Conservation (phyloP, 78 protist genomes). For the Protostelium mycophagum region DNA sequence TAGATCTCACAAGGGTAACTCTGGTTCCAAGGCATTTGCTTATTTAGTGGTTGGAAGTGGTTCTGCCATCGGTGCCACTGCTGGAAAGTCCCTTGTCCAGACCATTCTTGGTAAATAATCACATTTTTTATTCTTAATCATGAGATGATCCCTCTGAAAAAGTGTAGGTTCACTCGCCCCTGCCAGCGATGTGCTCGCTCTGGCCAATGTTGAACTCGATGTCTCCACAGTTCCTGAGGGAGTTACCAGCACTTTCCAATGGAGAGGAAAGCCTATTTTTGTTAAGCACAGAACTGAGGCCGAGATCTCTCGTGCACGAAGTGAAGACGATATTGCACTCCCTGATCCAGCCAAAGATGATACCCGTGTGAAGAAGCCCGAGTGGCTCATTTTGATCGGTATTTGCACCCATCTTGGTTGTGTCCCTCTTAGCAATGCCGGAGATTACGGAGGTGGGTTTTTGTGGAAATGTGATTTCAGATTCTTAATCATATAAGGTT, state of each 20-base stretch:
- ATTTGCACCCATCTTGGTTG: constrained; percentile 98
- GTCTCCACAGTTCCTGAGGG: constrained; percentile 57
- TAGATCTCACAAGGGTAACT: not conserved
- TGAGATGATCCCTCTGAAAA: not conserved
- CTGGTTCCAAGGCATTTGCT: constrained; percentile 3
- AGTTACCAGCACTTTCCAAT: constrained; percentile 57
- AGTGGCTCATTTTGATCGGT: constrained; percentile 86
- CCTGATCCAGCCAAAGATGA: constrained; percentile 44
- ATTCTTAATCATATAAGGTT: constrained; percentile 21
- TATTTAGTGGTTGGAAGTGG: constrained; percentile 59
- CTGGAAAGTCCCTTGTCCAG: constrained; percentile 53
- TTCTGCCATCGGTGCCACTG: constrained; percentile 45
- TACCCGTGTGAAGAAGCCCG: constrained; percentile 65
- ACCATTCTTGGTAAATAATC: constrained; percentile 25
- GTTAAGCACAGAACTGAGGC: constrained; percentile 64
- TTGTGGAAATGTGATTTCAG: not conserved
- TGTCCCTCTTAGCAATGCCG: constrained; percentile 88
- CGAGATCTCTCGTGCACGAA: constrained; percentile 42
- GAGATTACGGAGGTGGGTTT: constrained; percentile 83
- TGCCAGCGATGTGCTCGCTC: constrained; percentile 71
- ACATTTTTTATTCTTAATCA: not conserved
- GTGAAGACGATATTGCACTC: constrained; percentile 24
- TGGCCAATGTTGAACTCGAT: constrained; percentile 76
- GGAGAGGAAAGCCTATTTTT: constrained; percentile 91
- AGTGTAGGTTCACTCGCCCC: constrained; percentile 20